Evolutionary conservation across 1,284 basidiomycete genomes (phyloP), one percentile per base, ranked within the genome.

Genomic region (Ceratobasidium sp.): DNA sequence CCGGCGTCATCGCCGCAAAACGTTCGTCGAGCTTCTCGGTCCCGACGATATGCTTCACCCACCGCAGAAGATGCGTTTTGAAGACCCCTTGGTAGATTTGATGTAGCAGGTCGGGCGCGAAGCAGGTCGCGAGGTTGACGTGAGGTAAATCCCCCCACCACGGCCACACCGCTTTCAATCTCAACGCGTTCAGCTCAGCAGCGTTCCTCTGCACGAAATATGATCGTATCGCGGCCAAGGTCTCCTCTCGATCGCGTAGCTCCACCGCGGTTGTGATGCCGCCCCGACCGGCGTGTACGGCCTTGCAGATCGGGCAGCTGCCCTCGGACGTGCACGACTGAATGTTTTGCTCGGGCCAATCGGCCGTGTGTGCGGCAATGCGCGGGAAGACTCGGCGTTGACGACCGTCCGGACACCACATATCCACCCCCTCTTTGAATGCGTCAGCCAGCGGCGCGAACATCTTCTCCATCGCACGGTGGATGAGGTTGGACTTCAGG

Each of bases 21-120:
- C 36, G 36, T 11, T 29, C 22, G 27, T 64, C 41, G 9, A 50
- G 33, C 22, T 22, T 29, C 14, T 29, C 41, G 14, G n/a, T 7
- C 11, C 62, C 62, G 22, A 64, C 44, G 2, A 64, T 17, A 22
- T 64, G 19, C 24, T 22, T 45, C 19, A 48, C 24, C 62, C 62
- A 64, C 11, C 24, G 14, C 17, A 47, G 14, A 22, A 48, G 41
- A 27, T 64, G 62, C 1, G 62, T 64, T 48, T 56, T 56, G 24
- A 64, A 47, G 1, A 64, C 22, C 24, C 75, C 75, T 57, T 76
- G 73, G 27, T 75, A 62, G 24, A 75, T 54, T 36, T 76, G 75
- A 51, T 76, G 75, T 9, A 76, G 73, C 19, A 76, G 51, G 59
- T 76, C 76, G 5, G 67, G 76, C 15, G 66, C 59, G 29, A 76